These are phyloP conservation scores for Pestalotiopsis sp. DNA, from an alignment of 2,329 filamentous ascomycete species.

Conservation along the genomic window DNA sequence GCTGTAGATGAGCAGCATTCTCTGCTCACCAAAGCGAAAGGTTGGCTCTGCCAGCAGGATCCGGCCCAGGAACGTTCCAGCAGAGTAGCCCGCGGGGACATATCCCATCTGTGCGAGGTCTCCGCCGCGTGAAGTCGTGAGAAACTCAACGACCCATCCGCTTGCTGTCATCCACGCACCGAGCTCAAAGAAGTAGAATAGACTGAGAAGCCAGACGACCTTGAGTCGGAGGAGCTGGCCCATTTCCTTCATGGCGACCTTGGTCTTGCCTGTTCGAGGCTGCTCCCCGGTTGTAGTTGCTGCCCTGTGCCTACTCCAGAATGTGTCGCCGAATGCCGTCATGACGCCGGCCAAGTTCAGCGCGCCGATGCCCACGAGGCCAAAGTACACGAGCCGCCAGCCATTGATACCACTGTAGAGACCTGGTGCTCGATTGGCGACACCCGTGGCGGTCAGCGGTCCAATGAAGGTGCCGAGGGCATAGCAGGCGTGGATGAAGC, in stretches of 20 bases:
- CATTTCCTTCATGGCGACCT: conserved; percentile 44
- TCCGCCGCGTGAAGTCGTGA: conserved; percentile 61
- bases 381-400: conserved; percentile 61
- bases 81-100: conserved; percentile 62
- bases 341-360: conserved; percentile 51
- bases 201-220: conserved; percentile 59
- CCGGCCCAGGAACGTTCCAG: conserved; percentile 58
- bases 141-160: conserved; percentile 68
- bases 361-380: conserved; percentile 55
- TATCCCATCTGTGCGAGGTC: conserved; percentile 62
- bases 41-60: conserved; percentile 61
- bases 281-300: not conserved
- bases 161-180: conserved; percentile 57
- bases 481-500: conserved; percentile 68
- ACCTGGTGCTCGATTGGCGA: conserved; percentile 42
- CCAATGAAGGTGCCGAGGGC: conserved; percentile 57
- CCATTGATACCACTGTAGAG: conserved; percentile 23
- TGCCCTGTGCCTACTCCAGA: conserved; percentile 31
- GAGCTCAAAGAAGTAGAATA: conserved; percentile 68
- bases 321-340: conserved; percentile 51
- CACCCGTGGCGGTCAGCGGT: conserved; percentile 55
- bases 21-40: conserved; percentile 58
- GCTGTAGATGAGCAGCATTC: conserved; percentile 59
- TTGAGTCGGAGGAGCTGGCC: conserved; percentile 45
- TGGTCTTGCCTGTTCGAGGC: conserved; percentile 20